Evolutionary conservation across 73 alveolate genomes (phyloP).

Genomic region (Effrenium voratum): DNA sequence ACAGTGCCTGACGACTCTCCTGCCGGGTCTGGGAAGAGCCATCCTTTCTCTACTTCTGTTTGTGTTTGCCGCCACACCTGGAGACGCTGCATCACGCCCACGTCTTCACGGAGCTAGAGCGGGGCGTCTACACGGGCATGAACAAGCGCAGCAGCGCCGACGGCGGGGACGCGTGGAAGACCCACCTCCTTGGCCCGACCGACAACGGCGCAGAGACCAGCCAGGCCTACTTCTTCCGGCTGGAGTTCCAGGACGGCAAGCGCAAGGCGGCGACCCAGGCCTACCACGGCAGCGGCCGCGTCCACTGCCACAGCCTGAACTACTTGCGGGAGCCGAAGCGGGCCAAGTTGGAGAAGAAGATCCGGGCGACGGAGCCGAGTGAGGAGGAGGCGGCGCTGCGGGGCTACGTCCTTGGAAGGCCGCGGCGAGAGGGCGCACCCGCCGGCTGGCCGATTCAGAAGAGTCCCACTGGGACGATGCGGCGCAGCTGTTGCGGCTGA

Average conservation of each 20-base stretch:
- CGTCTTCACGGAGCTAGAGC: not conserved
- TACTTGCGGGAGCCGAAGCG: not conserved
- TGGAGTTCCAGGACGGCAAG: slow-evolving; percentile 52
- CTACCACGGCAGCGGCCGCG: slow-evolving; percentile 64
- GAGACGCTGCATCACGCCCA: slow-evolving; percentile 45
- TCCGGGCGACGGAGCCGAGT: not conserved
- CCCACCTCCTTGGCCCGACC: not conserved
- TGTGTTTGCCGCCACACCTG: not conserved
- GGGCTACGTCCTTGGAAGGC: slow-evolving; percentile 20
- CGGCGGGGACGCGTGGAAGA: not conserved
- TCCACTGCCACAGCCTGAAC: not conserved
- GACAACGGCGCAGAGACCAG: not conserved
- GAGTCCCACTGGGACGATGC: not conserved
- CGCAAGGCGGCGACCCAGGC: not conserved
- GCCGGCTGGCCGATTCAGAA: not conserved
- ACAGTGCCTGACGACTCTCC: too few species aligned
- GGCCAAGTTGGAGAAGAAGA: not conserved
- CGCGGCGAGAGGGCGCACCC: not conserved
- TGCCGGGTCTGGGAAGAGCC: not conserved
- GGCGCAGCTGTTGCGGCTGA: not conserved
- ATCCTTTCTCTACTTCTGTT: not conserved
- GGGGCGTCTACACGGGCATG: not conserved
- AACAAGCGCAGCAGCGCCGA: not conserved
- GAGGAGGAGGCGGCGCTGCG: not conserved
- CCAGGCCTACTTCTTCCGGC: not conserved